Percentiles rank a stretch among this genome's conserved stretches.
These are phyloP conservation scores for Vicia faba DNA, from an alignment of 306 rosid species.

Conservation along the genomic window DNA sequence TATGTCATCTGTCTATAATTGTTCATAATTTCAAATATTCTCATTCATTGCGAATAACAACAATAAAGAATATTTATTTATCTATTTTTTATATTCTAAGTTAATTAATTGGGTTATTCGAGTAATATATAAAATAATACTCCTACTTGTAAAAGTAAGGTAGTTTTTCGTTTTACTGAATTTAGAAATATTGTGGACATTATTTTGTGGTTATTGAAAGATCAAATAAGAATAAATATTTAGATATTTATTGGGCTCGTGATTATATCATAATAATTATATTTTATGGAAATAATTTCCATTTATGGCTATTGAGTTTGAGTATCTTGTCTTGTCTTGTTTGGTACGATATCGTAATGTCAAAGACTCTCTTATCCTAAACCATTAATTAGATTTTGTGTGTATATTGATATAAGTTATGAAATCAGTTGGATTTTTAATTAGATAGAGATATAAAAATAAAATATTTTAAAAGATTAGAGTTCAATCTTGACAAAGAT, in stretches of 20 bases:
- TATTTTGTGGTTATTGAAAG: conserved; percentile 17
- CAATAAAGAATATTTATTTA: background rate
- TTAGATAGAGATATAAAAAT: too few relatives aligned
- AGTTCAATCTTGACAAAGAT: too few relatives aligned
- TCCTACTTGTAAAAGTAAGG: background rate
- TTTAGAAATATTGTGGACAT: background rate
- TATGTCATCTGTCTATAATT: conserved; percentile 26
- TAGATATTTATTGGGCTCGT: conserved; percentile 9
- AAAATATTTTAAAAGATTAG: too few relatives aligned
- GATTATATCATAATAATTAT: conserved; percentile 13
- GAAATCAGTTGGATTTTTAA: too few relatives aligned
- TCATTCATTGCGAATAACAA: conserved; percentile 30
- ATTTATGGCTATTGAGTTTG: conserved; percentile 29
- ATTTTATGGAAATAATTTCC: conserved; percentile 3
- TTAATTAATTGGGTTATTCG: background rate
- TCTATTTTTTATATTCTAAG: background rate
- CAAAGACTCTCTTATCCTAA: too few relatives aligned
- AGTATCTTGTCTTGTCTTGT: conserved; percentile 16
- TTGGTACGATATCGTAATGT: too few relatives aligned
- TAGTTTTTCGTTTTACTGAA: background rate
- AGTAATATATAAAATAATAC: background rate
- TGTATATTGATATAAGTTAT: too few relatives aligned
- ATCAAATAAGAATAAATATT: conserved; percentile 23
- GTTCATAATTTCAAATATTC: conserved; percentile 42
- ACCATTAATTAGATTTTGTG: too few relatives aligned